These are phyloP conservation scores for Penicillium sp. DNA, from an alignment of 2,329 filamentous ascomycete genomes.

Conservation along the genomic window DNA sequence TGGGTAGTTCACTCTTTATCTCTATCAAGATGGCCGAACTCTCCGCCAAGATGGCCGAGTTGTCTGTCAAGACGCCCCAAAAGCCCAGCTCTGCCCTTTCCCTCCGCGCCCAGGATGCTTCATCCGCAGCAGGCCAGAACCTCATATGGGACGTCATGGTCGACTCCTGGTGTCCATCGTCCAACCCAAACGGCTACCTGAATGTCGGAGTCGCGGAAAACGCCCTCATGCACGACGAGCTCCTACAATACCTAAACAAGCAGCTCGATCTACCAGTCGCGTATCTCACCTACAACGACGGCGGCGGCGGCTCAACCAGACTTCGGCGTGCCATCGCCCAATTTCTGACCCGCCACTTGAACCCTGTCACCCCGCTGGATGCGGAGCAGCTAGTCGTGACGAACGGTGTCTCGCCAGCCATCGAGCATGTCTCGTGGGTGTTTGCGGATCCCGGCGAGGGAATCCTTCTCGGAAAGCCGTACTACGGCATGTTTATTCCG, in stretches of 20 bases:
- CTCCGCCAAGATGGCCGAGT: neutral
- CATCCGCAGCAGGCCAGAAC: conserved; percentile 10
- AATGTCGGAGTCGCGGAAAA: conserved; percentile 58
- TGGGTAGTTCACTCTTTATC: neutral
- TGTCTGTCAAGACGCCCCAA: neutral
- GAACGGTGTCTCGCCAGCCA: conserved; percentile 37
- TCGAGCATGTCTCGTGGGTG: conserved; percentile 38
- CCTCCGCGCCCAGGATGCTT: conserved; percentile 2
- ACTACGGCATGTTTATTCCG: conserved; percentile 52
- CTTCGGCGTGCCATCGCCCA: conserved; percentile 30
- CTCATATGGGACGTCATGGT: conserved; percentile 49
- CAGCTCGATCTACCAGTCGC: conserved; percentile 37
- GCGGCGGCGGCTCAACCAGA: conserved; percentile 30
- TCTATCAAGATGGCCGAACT: neutral
- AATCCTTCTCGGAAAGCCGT: conserved; percentile 38
- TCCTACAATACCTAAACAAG: conserved; percentile 46
- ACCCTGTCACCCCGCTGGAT: conserved; percentile 29
- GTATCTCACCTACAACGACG: conserved; percentile 44
- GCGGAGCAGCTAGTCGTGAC: conserved; percentile 34
- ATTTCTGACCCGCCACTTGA: conserved; percentile 37
- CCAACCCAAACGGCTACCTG: conserved; percentile 46
- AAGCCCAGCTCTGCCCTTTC: neutral
- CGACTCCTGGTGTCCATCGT: conserved; percentile 47
- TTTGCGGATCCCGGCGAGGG: conserved; percentile 38
- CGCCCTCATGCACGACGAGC: conserved; percentile 51